Base-by-base conservation (phyloP, 2,329 filamentous ascomycete genomes). In the Pyricularia grisea region DNA sequence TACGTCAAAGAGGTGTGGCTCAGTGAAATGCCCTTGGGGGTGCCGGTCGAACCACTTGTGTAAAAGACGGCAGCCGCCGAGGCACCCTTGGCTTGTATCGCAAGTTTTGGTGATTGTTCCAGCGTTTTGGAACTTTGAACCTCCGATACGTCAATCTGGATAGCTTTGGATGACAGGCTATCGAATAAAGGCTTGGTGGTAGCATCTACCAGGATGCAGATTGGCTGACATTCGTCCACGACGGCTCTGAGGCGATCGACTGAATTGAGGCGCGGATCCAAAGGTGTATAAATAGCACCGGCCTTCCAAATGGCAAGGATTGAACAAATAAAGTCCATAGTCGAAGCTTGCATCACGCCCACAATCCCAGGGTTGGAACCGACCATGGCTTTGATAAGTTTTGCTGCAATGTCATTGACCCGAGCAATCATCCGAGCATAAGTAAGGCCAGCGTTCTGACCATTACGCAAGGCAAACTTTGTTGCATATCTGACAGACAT, bases 11-110 rank as follows among this genome's bases (percentile, higher is more conserved):
- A 85, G 50, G 75, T 75, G 70, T 89, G 87, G 25, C 81, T 82
- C 27, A 88, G 81, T 73, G 88, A 83, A 12, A 88, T 85, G 1
- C 86, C 86, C 73, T 88, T 88, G 1, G 85, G 85, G 23, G 79
- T 80, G 7, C 85, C 85, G 0, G 86, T 88, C 23, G 85, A 88
- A 55, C 83, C 83, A 27, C 85, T 87, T 65, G 85, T 87, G 73
- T 86, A 87, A 69, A 86, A 84, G 65, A 83, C 78, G 70, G 23
- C 61, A 31, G 61, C 61, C 23, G 61, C 20, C 23, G 27, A 28
- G 60, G 17, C 3, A 9, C 23, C 60, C 27, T 65, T 50, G 12
- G 36, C 36, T 12, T 50, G 36, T 50, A 50, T 50, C 4, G 36
- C 36, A 50, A 50, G 14, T 14, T 50, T 50, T 50, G 36, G 36